Evolutionary conservation across 345 rosid genomes (phyloP).

Genomic region (Heritiera littoralis): DNA sequence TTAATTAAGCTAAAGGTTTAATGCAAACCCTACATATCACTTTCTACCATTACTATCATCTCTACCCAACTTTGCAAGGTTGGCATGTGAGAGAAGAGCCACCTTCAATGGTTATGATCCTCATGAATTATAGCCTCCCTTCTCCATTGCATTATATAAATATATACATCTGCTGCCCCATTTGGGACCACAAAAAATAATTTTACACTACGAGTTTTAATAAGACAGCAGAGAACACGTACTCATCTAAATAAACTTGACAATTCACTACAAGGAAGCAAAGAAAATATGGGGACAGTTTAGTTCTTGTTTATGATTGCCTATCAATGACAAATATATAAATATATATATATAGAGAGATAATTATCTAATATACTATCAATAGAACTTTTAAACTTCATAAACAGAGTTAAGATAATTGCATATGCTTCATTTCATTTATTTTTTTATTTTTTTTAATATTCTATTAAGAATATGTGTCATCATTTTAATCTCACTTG

Average conservation of each 20-base stretch:
- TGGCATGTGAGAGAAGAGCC: slow-evolving; percentile 28
- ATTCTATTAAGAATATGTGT: no score
- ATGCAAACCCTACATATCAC: slow-evolving; percentile 24
- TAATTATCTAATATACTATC: no score
- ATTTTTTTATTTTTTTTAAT: no score
- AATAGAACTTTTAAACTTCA: no score
- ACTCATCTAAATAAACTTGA: neutral
- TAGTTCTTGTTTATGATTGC: neutral
- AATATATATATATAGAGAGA: no score
- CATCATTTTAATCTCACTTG: no score
- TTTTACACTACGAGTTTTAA: neutral
- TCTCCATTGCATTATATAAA: neutral
- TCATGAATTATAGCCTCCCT: slow-evolving; percentile 25
- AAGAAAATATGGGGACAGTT: neutral
- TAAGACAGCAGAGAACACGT: neutral
- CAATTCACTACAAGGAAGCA: neutral
- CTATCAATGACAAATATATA: neutral
- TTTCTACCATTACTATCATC: slow-evolving; percentile 28
- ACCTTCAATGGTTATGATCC: slow-evolving; percentile 37
- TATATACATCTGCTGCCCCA: no score
- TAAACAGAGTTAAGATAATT: no score
- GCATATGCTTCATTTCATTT: no score
- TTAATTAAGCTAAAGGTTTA: neutral
- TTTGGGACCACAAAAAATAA: slow-evolving; percentile 17
- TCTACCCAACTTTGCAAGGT: slow-evolving; percentile 32